Percentiles rank a stretch among this genome's conserved stretches.
Evolutionary conservation across 352 stramenopile genomes (phyloP).

Genomic region (Phytophthora cajani): DNA sequence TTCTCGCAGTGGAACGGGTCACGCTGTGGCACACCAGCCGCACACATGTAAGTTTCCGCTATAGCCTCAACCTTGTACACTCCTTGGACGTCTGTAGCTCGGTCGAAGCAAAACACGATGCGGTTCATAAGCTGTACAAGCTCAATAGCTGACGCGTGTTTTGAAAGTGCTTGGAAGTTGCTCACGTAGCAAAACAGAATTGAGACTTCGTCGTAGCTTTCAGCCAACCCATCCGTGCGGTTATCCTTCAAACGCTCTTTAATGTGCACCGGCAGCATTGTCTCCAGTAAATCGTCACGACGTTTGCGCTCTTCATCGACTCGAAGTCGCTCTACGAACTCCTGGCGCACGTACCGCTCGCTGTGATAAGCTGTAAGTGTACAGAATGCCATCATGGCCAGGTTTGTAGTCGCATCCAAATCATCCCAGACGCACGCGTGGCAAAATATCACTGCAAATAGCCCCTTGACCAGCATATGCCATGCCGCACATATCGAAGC

Average conservation of each 20-base stretch:
- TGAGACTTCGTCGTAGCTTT: constrained; percentile 83
- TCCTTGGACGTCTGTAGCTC: constrained; percentile 65
- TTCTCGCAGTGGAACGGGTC: constrained; percentile 78
- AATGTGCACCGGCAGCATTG: constrained; percentile 80
- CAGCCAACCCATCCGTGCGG: constrained; percentile 63
- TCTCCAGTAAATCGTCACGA: constrained; percentile 73
- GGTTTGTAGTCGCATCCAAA: constrained; percentile 56
- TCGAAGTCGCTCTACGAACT: constrained; percentile 67
- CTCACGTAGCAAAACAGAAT: constrained; percentile 86
- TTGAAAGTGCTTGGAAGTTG: constrained; percentile 79
- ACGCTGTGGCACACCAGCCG: constrained; percentile 60
- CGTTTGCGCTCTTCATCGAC: constrained; percentile 76
- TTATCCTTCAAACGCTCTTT: constrained; percentile 81
- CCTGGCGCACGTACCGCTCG: constrained; percentile 65
- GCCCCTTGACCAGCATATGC: constrained; percentile 54
- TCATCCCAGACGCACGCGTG: constrained; percentile 54
- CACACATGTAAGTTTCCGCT: constrained; percentile 87
- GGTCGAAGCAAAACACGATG: constrained; percentile 89
- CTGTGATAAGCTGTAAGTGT: constrained; percentile 74
- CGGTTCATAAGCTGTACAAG: constrained; percentile 88
- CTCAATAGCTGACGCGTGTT: constrained; percentile 70
- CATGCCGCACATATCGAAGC: constrained; percentile 55
- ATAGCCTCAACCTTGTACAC: constrained; percentile 92
- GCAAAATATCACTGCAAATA: constrained; percentile 64
- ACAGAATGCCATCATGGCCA: constrained; percentile 69